Base-by-base conservation (phyloP, 140 eudicot genomes). In the Anethum foeniculum region DNA sequence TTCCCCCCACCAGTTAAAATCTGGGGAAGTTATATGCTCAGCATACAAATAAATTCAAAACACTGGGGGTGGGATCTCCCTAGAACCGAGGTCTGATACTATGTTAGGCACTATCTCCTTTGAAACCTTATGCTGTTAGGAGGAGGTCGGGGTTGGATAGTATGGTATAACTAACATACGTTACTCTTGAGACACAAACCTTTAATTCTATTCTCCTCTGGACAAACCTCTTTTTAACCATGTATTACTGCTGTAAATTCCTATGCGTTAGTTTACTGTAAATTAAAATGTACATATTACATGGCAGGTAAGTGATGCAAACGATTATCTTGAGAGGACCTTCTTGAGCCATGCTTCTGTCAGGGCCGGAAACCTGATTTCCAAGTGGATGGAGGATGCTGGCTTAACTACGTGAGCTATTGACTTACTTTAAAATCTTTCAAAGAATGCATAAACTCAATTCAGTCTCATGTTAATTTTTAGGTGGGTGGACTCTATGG, bases 401-500 rank as follows among this genome's bases (percentile, higher is more conserved):
- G 99, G 99, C 80, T 91, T 95, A 87, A 84, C 82, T 65, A 95
- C 99, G 99, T 95, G 86, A 88, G 99, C 68, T 77, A 38, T 69
- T 51, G 25, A 74, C 82, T 84, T 81, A 18, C 56, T 76, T 68
- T 19, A 13, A 32, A 7, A 39, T 14, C 51, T 39, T 77, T 62
- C 47, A 58, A 21, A 18, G 25, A 52, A 73, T 77, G 71, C 54
- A 52, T 52, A 74, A 64, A 62, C 77, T 84, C 39, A 62, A 82
- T 48, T 80, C 67, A 49, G 52, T 49, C 67, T 65, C 27, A 34
- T 76, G 12, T 79, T 78, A 51, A 77, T 84, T 83, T 90, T 64
- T 84, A 95, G 99, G 89, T 95, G 99, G 99, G 89, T 95, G 77
- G 99, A 95, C 85, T 88, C 88, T 76, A 87, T 95, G 89, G 99